phyloP scores from a whole-genome alignment of 495 filamentous ascomycete genomes.

The Penicillium lividum region DNA sequence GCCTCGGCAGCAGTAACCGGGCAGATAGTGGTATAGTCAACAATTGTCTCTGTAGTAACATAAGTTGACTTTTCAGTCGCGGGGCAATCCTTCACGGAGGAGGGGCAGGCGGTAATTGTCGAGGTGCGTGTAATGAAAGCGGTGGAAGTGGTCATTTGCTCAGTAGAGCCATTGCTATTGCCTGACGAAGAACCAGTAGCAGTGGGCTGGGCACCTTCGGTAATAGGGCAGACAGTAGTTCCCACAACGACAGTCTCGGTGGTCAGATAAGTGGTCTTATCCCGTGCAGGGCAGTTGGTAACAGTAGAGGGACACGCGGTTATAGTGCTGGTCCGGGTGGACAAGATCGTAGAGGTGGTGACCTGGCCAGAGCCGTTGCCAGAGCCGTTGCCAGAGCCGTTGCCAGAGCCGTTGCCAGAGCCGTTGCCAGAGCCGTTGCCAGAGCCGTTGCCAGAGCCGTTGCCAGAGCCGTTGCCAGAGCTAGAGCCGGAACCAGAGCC shows the following conservation, averaged over 20 bases:
- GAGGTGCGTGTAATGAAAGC: slow-evolving; percentile 16
- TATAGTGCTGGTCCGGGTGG: slow-evolving; percentile 31
- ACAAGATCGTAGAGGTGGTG: slow-evolving; percentile 35
- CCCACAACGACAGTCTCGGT: slow-evolving; percentile 9
- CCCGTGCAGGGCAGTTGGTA: slow-evolving; percentile 23
- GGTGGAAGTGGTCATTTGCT: slow-evolving; percentile 16
- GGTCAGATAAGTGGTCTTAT: slow-evolving; percentile 5
- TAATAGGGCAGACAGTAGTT: slow-evolving; percentile 13
- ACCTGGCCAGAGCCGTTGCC: neutral
- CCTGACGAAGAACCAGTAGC: neutral
- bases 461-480: neutral
- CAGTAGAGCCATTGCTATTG: neutral
- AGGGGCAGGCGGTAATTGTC: slow-evolving; percentile 20
- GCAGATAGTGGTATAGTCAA: slow-evolving; percentile 15
- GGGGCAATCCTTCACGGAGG: slow-evolving; percentile 21
- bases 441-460: neutral
- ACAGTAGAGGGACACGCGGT: slow-evolving; percentile 33
- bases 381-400: neutral
- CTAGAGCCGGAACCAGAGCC: neutral
- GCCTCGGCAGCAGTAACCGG: slow-evolving; percentile 5
- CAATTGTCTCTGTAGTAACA: slow-evolving; percentile 19
- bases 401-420: neutral
- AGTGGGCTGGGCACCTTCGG: slow-evolving; percentile 10
- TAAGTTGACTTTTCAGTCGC: slow-evolving; percentile 18
- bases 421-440: neutral